Evolutionary conservation across 495 filamentous ascomycete species (phyloP), one percentile per base, ranked within the genome.

Genomic region (Podospora pseudopauciseta): DNA sequence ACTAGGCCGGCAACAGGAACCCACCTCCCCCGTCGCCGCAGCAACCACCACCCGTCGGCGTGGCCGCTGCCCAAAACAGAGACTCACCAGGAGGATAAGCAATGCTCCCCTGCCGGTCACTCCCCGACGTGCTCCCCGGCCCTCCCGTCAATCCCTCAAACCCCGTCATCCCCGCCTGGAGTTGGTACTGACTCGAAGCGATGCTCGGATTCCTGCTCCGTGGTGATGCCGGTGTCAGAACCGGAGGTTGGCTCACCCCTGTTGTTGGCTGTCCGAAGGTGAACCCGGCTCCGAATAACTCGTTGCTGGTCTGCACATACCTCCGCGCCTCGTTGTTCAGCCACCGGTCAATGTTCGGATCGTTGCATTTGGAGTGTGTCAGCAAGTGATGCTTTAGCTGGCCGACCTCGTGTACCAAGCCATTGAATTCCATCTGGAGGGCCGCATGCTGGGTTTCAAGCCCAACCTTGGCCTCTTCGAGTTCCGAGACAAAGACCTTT

Each of bases 401-500:
- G 44, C 83, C 79, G 30, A 87, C 79, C 72, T 89, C 83, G 3
- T 77, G 73, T 7, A 77, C 72, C 16, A 86, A 73, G 9, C 67
- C 77, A 18, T 77, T 75, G 26, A 81, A 78, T 64, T 81, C 75
- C 72, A 74, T 72, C 26, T 78, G 77, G 34, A 84, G 74, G 13
- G 72, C 65, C 3, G 67, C 71, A 57, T 82, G 72, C 56, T 77
- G 68, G 11, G 66, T 71, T 67, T 83, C 82, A 27, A 83, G 71
- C n/a, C 66, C 70, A n/a, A 74, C 67, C 61, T 75, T 81, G 23
- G 77, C 78, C 49, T 81, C 77, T 68, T 91, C 87, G 3, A 92
- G 79, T 28, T 86, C 83, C 55, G 85, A 79, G 6, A 88, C 88
- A 76, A 87, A 89, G 70, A 89, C 86, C 76, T 94, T 96, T 79